A percentile compares a stretch with the other conserved stretches of the same genome.
These are phyloP conservation scores for Sporisorium graminicola DNA, from an alignment of 1,284 basidiomycete species.

Conservation along the genomic window DNA sequence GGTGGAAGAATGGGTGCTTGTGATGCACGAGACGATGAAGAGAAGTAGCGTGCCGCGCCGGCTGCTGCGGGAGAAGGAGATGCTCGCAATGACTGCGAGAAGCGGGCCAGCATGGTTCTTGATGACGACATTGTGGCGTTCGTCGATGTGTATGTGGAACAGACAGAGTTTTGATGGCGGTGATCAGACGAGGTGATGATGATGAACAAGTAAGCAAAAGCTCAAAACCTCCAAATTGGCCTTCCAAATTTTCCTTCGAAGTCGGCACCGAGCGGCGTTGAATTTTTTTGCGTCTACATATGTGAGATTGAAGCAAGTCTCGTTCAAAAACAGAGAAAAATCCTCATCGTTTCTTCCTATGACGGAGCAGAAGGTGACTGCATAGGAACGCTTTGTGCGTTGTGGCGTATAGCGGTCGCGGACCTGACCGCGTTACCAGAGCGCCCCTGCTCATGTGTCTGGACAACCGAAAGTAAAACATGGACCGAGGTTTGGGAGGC, in stretches of 20 bases:
- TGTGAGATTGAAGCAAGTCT: conserved; percentile 9
- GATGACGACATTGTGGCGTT: conserved; percentile 20
- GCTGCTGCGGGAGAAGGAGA: conserved; percentile 1
- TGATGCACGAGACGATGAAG: conserved; percentile 26
- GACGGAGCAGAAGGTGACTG: too few species aligned
- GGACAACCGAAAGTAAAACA: background rate
- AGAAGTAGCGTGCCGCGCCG: conserved; percentile 22
- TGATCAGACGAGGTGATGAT: background rate
- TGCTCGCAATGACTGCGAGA: conserved; percentile 36
- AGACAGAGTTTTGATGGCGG: background rate
- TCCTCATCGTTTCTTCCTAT: too few species aligned
- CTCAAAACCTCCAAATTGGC: background rate
- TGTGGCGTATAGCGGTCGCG: too few species aligned
- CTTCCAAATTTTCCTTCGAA: conserved; percentile 12
- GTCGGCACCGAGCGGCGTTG: conserved; percentile 7
- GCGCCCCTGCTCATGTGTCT: background rate
- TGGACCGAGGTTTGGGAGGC: conserved; percentile 3
- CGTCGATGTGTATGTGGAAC: background rate
- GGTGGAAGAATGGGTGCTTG: conserved; percentile 40
- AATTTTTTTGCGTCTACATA: background rate
- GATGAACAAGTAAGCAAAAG: conserved; percentile 1
- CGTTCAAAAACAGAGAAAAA: background rate
- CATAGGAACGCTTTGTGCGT: too few species aligned
- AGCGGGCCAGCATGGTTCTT: conserved; percentile 15
- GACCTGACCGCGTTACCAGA: background rate